Base-by-base conservation (phyloP, 768 basidiomycete genomes). In the Coprinopsis strossmayeri region DNA sequence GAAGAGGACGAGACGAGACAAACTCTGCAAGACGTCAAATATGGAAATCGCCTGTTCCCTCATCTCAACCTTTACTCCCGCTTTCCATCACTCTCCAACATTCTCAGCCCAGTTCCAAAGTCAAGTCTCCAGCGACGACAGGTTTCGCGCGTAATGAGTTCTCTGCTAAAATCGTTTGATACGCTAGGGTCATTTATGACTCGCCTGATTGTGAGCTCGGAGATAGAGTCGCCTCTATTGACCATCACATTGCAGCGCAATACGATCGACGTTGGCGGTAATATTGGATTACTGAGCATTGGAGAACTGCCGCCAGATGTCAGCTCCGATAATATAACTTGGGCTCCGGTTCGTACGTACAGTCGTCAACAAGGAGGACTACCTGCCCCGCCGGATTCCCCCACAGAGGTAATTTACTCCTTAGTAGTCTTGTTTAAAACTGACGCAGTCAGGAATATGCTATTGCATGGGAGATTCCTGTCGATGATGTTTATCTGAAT, bases 401-500 rank as follows among this genome's bases (percentile, higher is more conserved):
- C 81, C 10, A 62, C 70, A 11, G 86, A 89, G 71, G 84, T 84
- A 34, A 27, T 73, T 64, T 21, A 13, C 40, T 17, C 20, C 18
- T 12, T 12, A 46, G n/a, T 24, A 45, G 13, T 18, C n/a, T 11
- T 25, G 24, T 2, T 12, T 46, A 34, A 23, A 43, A 7, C 17
- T 25, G 23, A 25, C n/a, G 56, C 59, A 30, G n/a, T 5, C 54
- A 81, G 81, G 61, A 64, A 11, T 83, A 83, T 59, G 79, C 81
- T 1, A 67, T 83, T 23, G 71, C 80, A 10, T 89, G 87, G 87
- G 87, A 90, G 61, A 67, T 87, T 4, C 69, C 75, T 23, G 50
- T 90, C 5, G 86, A 87, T 46, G 80, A 80, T 48, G 82, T 89
- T 3, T 89, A 71, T 59, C 71, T 91, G 27, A 82, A 89, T 54